Evolutionary conservation across 2,329 filamentous ascomycete genomes (phyloP).

Genomic region (Ploettnerulaceae sp.): DNA sequence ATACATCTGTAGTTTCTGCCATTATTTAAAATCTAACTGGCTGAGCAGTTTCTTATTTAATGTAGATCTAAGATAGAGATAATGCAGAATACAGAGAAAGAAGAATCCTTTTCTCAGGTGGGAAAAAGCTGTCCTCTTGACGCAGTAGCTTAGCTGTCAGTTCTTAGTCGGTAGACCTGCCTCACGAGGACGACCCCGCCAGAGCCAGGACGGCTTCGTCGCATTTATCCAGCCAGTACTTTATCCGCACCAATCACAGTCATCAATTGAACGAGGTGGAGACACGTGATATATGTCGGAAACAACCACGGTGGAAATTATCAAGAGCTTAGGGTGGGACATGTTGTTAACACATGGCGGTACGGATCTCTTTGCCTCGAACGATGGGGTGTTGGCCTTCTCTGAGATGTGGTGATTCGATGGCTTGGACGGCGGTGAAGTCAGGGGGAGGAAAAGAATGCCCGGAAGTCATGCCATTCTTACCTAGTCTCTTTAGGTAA

Average conservation of each 20-base stretch:
- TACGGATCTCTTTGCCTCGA: slow-evolving; percentile 4
- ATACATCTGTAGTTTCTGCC: slow-evolving; percentile 9
- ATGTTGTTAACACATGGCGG: background rate
- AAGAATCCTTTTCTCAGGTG: too few relatives aligned
- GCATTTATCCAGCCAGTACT: slow-evolving; percentile 14
- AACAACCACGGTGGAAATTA: background rate
- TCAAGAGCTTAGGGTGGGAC: background rate
- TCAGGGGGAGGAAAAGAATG: background rate
- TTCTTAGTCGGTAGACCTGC: too few relatives aligned
- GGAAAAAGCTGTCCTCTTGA: too few relatives aligned
- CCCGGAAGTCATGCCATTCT: background rate
- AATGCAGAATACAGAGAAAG: too few relatives aligned
- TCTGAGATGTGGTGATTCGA: background rate
- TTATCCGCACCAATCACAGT: slow-evolving; percentile 28
- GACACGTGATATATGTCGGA: background rate
- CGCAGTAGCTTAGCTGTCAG: too few relatives aligned
- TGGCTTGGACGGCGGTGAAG: background rate
- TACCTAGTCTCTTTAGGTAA: too few relatives aligned
- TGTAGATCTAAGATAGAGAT: too few relatives aligned
- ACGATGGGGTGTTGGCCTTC: background rate
- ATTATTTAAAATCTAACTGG: background rate
- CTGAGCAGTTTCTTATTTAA: too few relatives aligned
- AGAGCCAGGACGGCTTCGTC: slow-evolving; percentile 4
- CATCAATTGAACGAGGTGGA: background rate
- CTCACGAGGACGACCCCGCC: slow-evolving; percentile 18